A percentile compares a stretch with the other conserved stretches of the same genome.
Evolutionary conservation across 2,329 filamentous ascomycete genomes (phyloP).

Genomic region (Talaromyces sp.): DNA sequence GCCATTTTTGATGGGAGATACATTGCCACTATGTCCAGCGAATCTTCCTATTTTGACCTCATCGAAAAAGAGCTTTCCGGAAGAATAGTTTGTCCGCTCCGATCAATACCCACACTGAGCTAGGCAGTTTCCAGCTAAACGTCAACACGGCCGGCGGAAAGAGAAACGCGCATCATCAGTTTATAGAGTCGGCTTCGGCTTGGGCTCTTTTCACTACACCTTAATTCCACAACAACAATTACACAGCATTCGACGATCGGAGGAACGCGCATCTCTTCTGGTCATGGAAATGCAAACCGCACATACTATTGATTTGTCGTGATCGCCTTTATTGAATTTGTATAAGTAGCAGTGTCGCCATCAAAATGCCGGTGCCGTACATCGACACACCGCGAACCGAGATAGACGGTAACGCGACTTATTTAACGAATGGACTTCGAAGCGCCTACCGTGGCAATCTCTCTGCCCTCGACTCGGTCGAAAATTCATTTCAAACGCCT

Average conservation of each 20-base stretch:
- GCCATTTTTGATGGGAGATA: conserved; percentile 1
- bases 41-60: neutral
- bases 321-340: conserved; percentile 7
- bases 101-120: conserved; percentile 9
- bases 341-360: conserved; percentile 21
- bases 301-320: conserved; percentile 1
- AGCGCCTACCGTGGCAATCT: conserved; percentile 41
- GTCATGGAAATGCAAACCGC: conserved; percentile 27
- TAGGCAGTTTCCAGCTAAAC: conserved; percentile 38
- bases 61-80: conserved; percentile 15
- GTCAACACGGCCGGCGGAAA: conserved; percentile 35
- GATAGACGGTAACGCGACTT: conserved; percentile 79
- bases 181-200: conserved; percentile 14
- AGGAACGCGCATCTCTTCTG: neutral
- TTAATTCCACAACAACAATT: neutral
- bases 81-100: conserved; percentile 5
- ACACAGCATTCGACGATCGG: neutral
- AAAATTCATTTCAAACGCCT: conserved; percentile 81
- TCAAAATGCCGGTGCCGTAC: conserved; percentile 63
- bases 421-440: conserved; percentile 65
- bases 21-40: neutral
- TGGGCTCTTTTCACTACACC: conserved; percentile 8
- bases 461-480: conserved; percentile 70
- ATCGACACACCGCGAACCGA: conserved; percentile 81
- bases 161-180: conserved; percentile 21